These are phyloP conservation scores for Curvularia verruculosa DNA, from an alignment of 2,329 filamentous ascomycete species.

Conservation along the genomic window DNA sequence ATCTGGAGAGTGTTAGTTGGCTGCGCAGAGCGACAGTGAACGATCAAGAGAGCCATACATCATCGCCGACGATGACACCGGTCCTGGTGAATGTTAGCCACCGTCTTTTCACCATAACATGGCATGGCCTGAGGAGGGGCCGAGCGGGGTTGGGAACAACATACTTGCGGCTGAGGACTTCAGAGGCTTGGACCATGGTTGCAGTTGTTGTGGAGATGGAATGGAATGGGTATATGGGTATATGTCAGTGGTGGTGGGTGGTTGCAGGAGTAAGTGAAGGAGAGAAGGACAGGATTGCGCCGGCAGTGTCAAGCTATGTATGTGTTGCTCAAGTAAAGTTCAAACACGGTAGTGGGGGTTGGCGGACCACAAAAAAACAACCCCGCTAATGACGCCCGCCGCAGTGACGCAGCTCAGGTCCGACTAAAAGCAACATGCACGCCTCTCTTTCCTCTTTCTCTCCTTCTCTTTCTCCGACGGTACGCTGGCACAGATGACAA, in stretches of 20 bases:
- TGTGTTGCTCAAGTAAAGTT: slow-evolving; percentile 12
- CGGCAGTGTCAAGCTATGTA: slow-evolving; percentile 8
- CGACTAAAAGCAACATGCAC: slow-evolving; percentile 13
- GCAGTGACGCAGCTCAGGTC: slow-evolving; percentile 14
- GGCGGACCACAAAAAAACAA: slow-evolving; percentile 16
- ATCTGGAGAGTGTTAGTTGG: slow-evolving; percentile 1
- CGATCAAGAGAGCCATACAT: slow-evolving; percentile 73
- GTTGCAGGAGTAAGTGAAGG: neutral
- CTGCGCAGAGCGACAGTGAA: neutral
- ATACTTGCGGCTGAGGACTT: slow-evolving; percentile 64
- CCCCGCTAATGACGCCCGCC: slow-evolving; percentile 23
- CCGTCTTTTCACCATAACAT: neutral
- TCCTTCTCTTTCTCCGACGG: no score
- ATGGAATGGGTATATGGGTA: neutral
- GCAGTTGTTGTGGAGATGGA: slow-evolving; percentile 1
- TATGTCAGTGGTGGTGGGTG: neutral
- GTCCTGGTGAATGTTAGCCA: slow-evolving; percentile 18
- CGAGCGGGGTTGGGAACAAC: slow-evolving; percentile 45
- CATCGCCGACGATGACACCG: slow-evolving; percentile 65
- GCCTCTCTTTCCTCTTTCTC: no score
- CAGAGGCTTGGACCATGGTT: slow-evolving; percentile 36
- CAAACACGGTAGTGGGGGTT: slow-evolving; percentile 18
- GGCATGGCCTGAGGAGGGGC: neutral
- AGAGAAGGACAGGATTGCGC: slow-evolving; percentile 12
- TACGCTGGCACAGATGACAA: no score